These are phyloP conservation scores for Trypanosoma platydactyli DNA, from an alignment of 208 protist genomes.

Conservation along the genomic window DNA sequence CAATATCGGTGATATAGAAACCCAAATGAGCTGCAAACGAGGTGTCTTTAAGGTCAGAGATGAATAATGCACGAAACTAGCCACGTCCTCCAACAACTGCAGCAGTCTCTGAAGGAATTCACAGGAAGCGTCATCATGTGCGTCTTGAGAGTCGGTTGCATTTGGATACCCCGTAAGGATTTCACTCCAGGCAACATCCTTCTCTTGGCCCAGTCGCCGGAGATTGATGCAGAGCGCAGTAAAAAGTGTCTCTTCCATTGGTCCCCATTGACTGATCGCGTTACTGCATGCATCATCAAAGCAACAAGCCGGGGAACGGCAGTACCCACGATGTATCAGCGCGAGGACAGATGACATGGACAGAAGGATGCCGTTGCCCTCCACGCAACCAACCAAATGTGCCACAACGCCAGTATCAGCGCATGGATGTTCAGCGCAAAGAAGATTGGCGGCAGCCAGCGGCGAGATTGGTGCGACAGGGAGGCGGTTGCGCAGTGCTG, in stretches of 20 bases:
- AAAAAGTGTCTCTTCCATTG: slow-evolving; percentile 33
- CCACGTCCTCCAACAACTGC: slow-evolving; percentile 17
- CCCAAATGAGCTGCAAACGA: slow-evolving; percentile 14
- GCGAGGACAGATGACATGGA: background rate
- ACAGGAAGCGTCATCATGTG: background rate
- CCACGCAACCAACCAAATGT: slow-evolving; percentile 22
- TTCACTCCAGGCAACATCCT: background rate
- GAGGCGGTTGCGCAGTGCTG: slow-evolving; percentile 33
- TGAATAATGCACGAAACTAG: slow-evolving; percentile 27
- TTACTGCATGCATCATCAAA: background rate
- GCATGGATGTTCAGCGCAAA: slow-evolving; percentile 22
- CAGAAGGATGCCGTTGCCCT: slow-evolving; percentile 31
- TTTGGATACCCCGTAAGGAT: background rate
- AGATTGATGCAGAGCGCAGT: slow-evolving; percentile 20
- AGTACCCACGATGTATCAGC: slow-evolving; percentile 20
- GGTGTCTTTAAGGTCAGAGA: slow-evolving; percentile 17
- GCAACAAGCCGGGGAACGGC: background rate
- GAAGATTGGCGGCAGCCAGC: slow-evolving; percentile 28
- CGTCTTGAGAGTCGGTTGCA: background rate
- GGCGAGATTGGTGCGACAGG: slow-evolving; percentile 31
- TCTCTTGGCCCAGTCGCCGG: background rate
- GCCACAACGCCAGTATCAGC: slow-evolving; percentile 18
- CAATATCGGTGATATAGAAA: background rate
- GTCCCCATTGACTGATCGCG: slow-evolving; percentile 21
- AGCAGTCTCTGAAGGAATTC: slow-evolving; percentile 3